These are phyloP conservation scores for Pseudogymnoascus sp. DNA, from an alignment of 2,329 filamentous ascomycete genomes.

Conservation along the genomic window DNA sequence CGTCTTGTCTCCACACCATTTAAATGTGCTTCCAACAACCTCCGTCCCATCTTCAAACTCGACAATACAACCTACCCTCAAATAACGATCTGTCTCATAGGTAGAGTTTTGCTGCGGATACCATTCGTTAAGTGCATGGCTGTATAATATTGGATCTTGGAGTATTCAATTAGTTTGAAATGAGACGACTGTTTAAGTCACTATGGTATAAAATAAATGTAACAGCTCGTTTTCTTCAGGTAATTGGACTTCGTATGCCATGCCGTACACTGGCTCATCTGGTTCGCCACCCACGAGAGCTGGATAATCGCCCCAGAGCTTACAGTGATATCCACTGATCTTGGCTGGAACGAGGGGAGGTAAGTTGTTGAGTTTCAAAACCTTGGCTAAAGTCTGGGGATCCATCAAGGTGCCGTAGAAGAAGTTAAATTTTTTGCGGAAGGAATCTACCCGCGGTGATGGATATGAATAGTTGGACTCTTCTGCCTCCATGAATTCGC, in stretches of 20 bases:
- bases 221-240: conserved; percentile 9
- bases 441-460: background rate
- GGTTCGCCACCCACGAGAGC: conserved; percentile 15
- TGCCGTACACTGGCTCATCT: conserved; percentile 13
- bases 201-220: conserved; percentile 6
- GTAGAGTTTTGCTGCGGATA: background rate
- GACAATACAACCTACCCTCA: conserved; percentile 13
- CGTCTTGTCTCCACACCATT: conserved; percentile 11
- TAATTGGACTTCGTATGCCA: conserved; percentile 14
- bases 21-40: conserved; percentile 13
- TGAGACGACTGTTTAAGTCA: conserved; percentile 6
- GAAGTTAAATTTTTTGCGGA: conserved; percentile 23
- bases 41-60: conserved; percentile 16
- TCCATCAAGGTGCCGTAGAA: conserved; percentile 29
- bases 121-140: background rate
- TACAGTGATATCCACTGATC: conserved; percentile 22
- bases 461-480: background rate
- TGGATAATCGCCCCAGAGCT: conserved; percentile 29
- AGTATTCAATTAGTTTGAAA: conserved; percentile 1
- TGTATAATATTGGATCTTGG: background rate
- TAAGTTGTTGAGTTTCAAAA: conserved; percentile 20
- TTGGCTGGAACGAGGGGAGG: conserved; percentile 18
- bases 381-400: conserved; percentile 23
- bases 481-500: background rate
- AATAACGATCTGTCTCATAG: conserved; percentile 15